Evolutionary conservation across 441 rosid genomes (phyloP).

Genomic region (Corymbia citriodora): DNA sequence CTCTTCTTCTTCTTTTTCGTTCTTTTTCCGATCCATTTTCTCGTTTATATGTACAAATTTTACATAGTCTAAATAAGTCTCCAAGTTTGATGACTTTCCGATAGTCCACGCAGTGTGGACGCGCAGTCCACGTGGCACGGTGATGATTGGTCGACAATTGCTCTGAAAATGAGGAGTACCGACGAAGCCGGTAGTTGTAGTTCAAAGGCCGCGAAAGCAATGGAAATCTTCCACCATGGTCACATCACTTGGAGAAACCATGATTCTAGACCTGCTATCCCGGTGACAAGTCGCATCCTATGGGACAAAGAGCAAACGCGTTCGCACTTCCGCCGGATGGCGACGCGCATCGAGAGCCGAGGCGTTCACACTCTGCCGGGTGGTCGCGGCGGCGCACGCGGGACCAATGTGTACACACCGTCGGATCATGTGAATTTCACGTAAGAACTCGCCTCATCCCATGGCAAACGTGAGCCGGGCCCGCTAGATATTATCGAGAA

Average conservation of each 20-base stretch:
- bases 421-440: too few relatives aligned
- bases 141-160: not conserved
- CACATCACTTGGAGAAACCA: not conserved
- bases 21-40: not conserved
- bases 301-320: not conserved
- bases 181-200: not conserved
- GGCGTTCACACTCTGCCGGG: not conserved
- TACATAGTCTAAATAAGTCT: too few relatives aligned
- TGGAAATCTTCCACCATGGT: not conserved
- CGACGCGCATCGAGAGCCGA: accelerated
- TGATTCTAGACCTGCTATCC: not conserved
- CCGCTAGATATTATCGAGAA: accelerated
- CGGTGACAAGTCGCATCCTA: not conserved
- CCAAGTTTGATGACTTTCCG: not conserved
- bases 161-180: not conserved
- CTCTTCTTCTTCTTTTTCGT: too few relatives aligned
- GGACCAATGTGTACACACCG: accelerated
- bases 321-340: not conserved
- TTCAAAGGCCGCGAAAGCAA: too few relatives aligned
- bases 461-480: accelerated
- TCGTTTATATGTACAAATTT: not conserved
- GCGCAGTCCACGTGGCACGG: not conserved
- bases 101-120: not conserved
- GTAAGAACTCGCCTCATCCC: not conserved
- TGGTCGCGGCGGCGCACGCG: too few relatives aligned